Evolutionary conservation across 495 filamentous ascomycete species (phyloP), one percentile per base, ranked within the genome.

Genomic region (Parathielavia hyrcaniae): DNA sequence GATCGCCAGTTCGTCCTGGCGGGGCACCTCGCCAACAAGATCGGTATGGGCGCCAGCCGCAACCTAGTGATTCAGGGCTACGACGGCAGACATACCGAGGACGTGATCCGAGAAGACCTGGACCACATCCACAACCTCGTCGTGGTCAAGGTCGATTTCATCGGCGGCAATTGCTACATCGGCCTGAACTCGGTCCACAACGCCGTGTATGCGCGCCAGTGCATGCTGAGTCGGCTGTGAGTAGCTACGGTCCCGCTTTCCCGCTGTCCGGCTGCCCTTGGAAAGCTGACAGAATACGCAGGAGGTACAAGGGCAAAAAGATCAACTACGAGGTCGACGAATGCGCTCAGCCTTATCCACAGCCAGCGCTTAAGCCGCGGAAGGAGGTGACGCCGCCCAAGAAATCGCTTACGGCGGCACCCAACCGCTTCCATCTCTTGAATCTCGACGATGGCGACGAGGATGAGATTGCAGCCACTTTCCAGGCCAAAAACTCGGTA

Each of bases 101-200:
- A 76, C 4, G 65, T 74, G 5, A 81, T 95, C 45, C 82, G 87
- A 2, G 81, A 86, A 6, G 86, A 95, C 62, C 71, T 92, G 43
- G 86, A 92, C 16, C 90, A 93, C 65, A 91, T 95, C 61, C 82
- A 91, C 68, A 88, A 89, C 62, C 74, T 92, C 11, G 76, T 86
- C 32, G 77, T 95, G 14, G 79, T 91, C 66, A 81, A 81, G 55
- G 73, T 92, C 20, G 73, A 73, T 36, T 85, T 87, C 67, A 66
- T 74, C 19, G 77, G 75, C 23, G 63, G 69, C 36, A 81, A 82
- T 66, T 84, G 79, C 40, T 79, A 81, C 69, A 79, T 93, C 50
- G 83, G 82, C 50, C 84, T 85, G 10, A 95, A 92, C 67, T 90
- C 88, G 1, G 80, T 95, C 7, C 81, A 87, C 69, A 86, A 86